Conservation (phyloP, 2,329 filamentous ascomycete species). For the Aspergillaceae sp. region DNA sequence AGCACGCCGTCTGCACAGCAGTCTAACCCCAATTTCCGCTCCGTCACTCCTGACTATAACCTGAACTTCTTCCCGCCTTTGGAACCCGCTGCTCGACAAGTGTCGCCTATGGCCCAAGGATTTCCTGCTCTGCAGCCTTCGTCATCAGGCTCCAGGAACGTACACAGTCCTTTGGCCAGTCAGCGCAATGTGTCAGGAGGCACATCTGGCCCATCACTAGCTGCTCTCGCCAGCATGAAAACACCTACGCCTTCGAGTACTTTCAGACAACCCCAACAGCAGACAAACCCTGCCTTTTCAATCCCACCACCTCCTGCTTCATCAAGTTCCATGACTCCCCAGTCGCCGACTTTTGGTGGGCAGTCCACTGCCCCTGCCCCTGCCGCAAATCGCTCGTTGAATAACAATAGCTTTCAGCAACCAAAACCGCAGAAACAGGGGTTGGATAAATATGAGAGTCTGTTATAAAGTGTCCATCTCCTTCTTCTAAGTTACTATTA, state of each 20-base stretch:
- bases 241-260: slow-evolving; percentile 10
- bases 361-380: slow-evolving; percentile 11
- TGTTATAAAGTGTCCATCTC: slow-evolving; percentile 32
- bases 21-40: slow-evolving; percentile 28
- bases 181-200: slow-evolving; percentile 9
- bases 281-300: slow-evolving; percentile 27
- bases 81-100: slow-evolving; percentile 30
- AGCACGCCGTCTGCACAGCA: slow-evolving; percentile 10
- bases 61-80: slow-evolving; percentile 42
- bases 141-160: slow-evolving; percentile 15
- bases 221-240: slow-evolving; percentile 19
- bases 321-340: slow-evolving; percentile 7
- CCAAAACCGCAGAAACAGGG: slow-evolving; percentile 31
- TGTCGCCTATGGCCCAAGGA: slow-evolving; percentile 17
- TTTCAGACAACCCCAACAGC: slow-evolving; percentile 9
- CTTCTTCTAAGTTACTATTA: background rate
- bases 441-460: slow-evolving; percentile 49
- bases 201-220: slow-evolving; percentile 13
- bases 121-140: slow-evolving; percentile 24
- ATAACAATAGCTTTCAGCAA: slow-evolving; percentile 15
- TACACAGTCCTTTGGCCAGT: slow-evolving; percentile 6
- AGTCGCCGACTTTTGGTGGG: slow-evolving; percentile 10
- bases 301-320: slow-evolving; percentile 35
- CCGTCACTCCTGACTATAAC: slow-evolving; percentile 46
- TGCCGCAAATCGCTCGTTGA: slow-evolving; percentile 14